Evolutionary conservation across 2,329 filamentous ascomycete species (phyloP), one percentile per base, ranked within the genome.

Genomic region (Calonectria honghensis): DNA sequence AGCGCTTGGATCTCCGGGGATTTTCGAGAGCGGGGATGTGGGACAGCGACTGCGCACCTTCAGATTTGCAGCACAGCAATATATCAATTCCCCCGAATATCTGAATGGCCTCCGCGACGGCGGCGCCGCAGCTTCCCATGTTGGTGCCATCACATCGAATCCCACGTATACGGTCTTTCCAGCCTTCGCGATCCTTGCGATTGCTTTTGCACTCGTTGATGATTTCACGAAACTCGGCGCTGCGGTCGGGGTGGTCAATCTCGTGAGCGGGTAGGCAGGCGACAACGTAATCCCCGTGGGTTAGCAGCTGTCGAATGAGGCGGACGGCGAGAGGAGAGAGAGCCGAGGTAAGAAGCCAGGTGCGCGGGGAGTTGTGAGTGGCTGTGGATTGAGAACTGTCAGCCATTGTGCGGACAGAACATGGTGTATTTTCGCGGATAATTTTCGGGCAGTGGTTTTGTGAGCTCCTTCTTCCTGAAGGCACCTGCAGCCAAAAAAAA

Each of bases 311-410:
- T 70, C 94, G 92, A 69, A 95, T 94, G 73, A 98, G 90, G 59
- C 95, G 94, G 74, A 98, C 94, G 69, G 94, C 94, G 77, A 98
- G 91, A 16, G 96, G 95, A 45, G 95, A 96, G 74, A 96, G 91
- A 41, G 95, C 95, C 73, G 95, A 94, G 14, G 96, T 98, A 78
- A 99, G 88, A 82, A 99, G 93, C 97, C 97, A 98, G 81, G 96
- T 95, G 81, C 96, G 93, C 66, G 96, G 96, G 39, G 91, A 93
- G 82, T 93, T 93, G 84, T 93, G 91, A 29, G 91, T 93, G 76
- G 91, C 90, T 92, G 85, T 80, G 72, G 82, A 77, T 74, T 82
- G 64, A 80, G 76, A 72, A 77, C 76, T 80, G 79, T 83, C 81
- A 82, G 81, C 82, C 84, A 82, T 82, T 77, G 73, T 77, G 77